Conservation (phyloP, 2,329 filamentous ascomycete genomes). For the Trichoderma koningii region DNA sequence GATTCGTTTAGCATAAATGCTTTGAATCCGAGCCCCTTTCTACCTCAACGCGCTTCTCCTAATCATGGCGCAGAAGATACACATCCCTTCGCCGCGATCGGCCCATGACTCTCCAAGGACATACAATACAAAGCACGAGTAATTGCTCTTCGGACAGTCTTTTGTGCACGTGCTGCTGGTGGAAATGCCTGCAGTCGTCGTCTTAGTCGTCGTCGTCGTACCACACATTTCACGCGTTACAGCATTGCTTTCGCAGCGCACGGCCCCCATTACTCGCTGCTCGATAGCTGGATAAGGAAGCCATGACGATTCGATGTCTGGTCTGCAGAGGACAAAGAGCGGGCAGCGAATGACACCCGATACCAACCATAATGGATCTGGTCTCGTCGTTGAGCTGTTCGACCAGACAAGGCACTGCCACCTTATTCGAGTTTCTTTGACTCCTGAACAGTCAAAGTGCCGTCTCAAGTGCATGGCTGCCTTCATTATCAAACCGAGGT, state of each 20-base stretch:
- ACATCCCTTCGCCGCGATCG: conserved; percentile 10
- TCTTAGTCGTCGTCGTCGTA: no score
- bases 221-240: no score
- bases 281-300: not conserved
- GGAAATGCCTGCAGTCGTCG: not conserved
- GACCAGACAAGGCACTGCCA: not conserved
- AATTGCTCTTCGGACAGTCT: not conserved
- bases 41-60: not conserved
- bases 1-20: conserved; percentile 19
- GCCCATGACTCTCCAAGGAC: conserved; percentile 2
- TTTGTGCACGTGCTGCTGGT: not conserved
- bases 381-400: not conserved
- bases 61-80: not conserved
- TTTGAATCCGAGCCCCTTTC: conserved; percentile 16
- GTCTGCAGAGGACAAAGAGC: no score
- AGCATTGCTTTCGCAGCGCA: no score
- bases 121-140: no score
- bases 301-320: no score
- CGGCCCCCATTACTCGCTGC: no score
- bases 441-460: not conserved
- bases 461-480: not conserved
- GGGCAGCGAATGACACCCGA: not conserved
- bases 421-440: not conserved
- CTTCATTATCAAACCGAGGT: not conserved
- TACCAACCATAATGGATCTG: not conserved